A percentile compares a stretch with the other conserved stretches of the same genome.
phyloP scores from a whole-genome alignment of 768 basidiomycete species.

The Lactarius indigo region DNA sequence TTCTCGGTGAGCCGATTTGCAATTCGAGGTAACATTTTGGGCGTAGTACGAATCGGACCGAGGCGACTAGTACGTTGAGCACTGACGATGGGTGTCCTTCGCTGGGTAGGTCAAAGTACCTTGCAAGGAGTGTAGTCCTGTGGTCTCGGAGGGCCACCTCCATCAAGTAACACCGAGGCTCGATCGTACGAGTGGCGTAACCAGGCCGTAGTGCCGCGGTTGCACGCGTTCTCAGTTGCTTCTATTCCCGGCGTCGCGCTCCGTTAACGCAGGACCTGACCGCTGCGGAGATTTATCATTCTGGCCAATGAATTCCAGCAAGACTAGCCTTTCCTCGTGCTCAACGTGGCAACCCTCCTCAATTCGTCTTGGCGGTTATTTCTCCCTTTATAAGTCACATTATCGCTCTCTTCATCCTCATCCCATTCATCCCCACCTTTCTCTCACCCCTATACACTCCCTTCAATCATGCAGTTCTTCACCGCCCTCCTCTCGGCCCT shows the following conservation, averaged over 20 bases:
- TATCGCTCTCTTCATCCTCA: background rate
- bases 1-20: slow-evolving; percentile 1
- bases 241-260: background rate
- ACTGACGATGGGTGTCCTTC: background rate
- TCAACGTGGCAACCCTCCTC: background rate
- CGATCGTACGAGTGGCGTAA: background rate
- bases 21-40: background rate
- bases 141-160: background rate
- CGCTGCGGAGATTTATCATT: background rate
- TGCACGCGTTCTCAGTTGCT: background rate
- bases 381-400: background rate
- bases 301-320: background rate
- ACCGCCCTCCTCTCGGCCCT: slow-evolving; percentile 7
- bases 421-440: background rate
- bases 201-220: background rate
- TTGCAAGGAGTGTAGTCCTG: background rate
- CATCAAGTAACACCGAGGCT: background rate
- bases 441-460: background rate
- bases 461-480: slow-evolving; percentile 17
- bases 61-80: background rate
- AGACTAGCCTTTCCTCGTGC: background rate
- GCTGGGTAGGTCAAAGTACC: background rate
- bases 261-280: background rate
- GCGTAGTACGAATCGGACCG: background rate
- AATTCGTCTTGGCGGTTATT: background rate